phyloP scores from a whole-genome alignment of 1,139 yeast genomes.

The Lodderomyces theae region DNA sequence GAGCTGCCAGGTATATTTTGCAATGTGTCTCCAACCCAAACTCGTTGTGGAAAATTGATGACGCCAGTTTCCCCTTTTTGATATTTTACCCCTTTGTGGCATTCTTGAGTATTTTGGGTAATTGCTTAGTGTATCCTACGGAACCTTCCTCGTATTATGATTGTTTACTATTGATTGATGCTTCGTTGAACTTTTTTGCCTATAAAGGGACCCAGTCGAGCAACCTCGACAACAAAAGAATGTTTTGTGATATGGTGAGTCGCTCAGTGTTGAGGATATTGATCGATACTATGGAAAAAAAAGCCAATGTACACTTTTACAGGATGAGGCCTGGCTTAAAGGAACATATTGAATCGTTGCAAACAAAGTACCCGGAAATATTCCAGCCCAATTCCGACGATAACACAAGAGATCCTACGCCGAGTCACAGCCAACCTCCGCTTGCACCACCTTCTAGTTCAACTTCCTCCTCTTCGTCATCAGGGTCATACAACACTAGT shows the following conservation, averaged over 20 bases:
- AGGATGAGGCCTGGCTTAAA: conserved; percentile 16
- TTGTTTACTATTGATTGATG: conserved; percentile 14
- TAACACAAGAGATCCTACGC: not conserved
- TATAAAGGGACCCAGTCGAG: conserved; percentile 1
- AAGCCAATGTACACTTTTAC: conserved; percentile 14
- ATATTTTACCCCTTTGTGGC: conserved; percentile 35
- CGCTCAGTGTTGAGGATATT: conserved; percentile 23
- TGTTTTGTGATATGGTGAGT: conserved; percentile 17
- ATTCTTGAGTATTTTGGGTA: conserved; percentile 28
- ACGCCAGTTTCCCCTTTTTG: conserved; percentile 29
- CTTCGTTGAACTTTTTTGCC: conserved; percentile 15
- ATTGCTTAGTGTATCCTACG: conserved; percentile 20
- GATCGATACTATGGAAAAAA: conserved; percentile 16
- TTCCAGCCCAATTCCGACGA: conserved; percentile 1
- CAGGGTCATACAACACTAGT: not conserved
- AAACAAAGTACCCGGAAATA: conserved; percentile 21
- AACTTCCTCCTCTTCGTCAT: conserved; percentile 1
- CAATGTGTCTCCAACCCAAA: conserved; percentile 21
- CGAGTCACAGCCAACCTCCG: not conserved
- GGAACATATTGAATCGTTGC: conserved; percentile 19
- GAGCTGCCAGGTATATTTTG: conserved; percentile 34
- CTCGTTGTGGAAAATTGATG: conserved; percentile 14
- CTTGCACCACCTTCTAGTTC: too few species aligned
- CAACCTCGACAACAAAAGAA: conserved; percentile 18
- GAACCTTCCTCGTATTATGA: conserved; percentile 14